Percentiles rank a stretch among this genome's conserved stretches.
phyloP scores from a whole-genome alignment of 1,284 basidiomycete genomes.

The Moesziomyces aphidis region DNA sequence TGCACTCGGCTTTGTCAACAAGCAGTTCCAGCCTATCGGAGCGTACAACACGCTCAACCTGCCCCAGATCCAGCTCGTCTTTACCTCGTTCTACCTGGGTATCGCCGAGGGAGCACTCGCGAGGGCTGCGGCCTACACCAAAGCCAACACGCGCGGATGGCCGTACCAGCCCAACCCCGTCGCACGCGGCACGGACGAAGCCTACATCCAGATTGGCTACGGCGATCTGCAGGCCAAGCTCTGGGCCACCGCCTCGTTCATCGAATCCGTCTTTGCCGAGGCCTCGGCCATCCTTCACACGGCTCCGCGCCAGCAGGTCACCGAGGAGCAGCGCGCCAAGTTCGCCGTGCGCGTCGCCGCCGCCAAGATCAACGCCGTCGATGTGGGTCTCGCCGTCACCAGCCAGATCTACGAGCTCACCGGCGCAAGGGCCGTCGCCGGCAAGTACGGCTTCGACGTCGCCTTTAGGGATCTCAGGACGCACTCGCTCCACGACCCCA shows the following conservation, averaged over 20 bases:
- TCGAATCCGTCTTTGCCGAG: conserved; percentile 54
- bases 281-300: conserved; percentile 52
- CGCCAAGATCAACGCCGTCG: conserved; percentile 63
- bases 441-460: conserved; percentile 65
- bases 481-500: conserved; percentile 67
- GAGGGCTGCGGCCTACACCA: conserved; percentile 61
- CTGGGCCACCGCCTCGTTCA: conserved; percentile 64
- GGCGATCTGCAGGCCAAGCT: conserved; percentile 65
- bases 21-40: conserved; percentile 58
- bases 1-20: conserved; percentile 58
- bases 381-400: conserved; percentile 65
- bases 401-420: conserved; percentile 64
- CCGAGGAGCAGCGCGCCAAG: conserved; percentile 62
- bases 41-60: conserved; percentile 66
- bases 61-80: conserved; percentile 66
- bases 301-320: conserved; percentile 47
- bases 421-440: conserved; percentile 62
- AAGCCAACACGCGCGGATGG: conserved; percentile 66
- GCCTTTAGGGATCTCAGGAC: conserved; percentile 57
- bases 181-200: conserved; percentile 60
- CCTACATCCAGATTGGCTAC: conserved; percentile 67
- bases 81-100: conserved; percentile 68
- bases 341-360: conserved; percentile 66
- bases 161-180: conserved; percentile 61
- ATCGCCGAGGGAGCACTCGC: conserved; percentile 66